phyloP scores from a whole-genome alignment of 768 basidiomycete genomes.

The Artomyces pyxidatus region DNA sequence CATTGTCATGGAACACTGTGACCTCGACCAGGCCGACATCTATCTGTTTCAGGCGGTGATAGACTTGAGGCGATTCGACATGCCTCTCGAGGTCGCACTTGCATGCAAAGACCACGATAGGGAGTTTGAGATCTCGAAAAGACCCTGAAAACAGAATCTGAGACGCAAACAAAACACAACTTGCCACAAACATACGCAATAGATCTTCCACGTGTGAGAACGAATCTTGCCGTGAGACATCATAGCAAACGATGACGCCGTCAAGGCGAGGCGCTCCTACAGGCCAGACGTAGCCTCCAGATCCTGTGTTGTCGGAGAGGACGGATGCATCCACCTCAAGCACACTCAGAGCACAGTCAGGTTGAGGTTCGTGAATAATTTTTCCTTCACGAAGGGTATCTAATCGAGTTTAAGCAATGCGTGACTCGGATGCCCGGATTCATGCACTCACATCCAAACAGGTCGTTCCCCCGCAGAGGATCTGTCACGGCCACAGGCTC shows the following conservation, averaged over 20 bases:
- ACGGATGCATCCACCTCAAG: slow-evolving; percentile 25
- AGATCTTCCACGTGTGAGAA: slow-evolving; percentile 59
- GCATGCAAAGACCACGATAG: slow-evolving; percentile 75
- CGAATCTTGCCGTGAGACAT: slow-evolving; percentile 54
- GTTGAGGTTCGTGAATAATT: slow-evolving; percentile 14
- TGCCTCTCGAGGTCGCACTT: slow-evolving; percentile 65
- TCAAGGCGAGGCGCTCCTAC: slow-evolving; percentile 53
- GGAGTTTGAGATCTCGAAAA: slow-evolving; percentile 48
- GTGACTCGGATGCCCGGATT: slow-evolving; percentile 23
- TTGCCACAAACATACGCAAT: slow-evolving; percentile 61
- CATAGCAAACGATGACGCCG: slow-evolving; percentile 83
- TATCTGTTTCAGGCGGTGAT: slow-evolving; percentile 45
- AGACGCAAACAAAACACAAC: slow-evolving; percentile 7
- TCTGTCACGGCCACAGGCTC: slow-evolving; percentile 20
- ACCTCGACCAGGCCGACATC: slow-evolving; percentile 79
- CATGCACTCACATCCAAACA: slow-evolving; percentile 24
- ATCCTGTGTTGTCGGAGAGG: slow-evolving; percentile 22
- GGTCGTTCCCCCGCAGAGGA: slow-evolving; percentile 8
- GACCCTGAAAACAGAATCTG: slow-evolving; percentile 35
- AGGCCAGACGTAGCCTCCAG: slow-evolving; percentile 36
- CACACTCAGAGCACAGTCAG: slow-evolving; percentile 19
- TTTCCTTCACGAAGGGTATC: slow-evolving; percentile 35
- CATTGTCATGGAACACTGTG: slow-evolving; percentile 42
- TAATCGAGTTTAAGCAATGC: slow-evolving; percentile 18
- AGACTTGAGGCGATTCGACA: slow-evolving; percentile 49